Conservation (phyloP, 495 filamentous ascomycete genomes). For the Penicillium parvum region DNA sequence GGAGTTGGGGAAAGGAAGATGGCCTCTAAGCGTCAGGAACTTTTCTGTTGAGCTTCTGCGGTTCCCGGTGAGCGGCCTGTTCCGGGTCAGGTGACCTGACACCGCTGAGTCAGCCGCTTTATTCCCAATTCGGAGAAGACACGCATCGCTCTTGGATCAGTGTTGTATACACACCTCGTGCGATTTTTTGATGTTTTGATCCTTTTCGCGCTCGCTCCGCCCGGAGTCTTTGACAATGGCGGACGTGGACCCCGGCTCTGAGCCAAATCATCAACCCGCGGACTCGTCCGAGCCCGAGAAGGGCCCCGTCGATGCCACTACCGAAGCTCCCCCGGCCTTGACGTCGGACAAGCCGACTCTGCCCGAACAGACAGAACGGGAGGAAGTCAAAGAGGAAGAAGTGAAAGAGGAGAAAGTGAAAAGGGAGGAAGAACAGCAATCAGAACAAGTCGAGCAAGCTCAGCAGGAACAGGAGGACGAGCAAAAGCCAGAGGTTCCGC, state of each 20-base stretch:
- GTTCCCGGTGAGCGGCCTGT: constrained; percentile 23
- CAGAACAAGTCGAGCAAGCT: neutral
- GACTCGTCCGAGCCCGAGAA: constrained; percentile 30
- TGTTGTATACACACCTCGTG: constrained; percentile 9
- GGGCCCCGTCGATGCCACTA: constrained; percentile 28
- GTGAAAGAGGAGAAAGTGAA: constrained; percentile 12
- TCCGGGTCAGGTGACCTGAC: constrained; percentile 21
- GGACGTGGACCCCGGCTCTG: constrained; percentile 41
- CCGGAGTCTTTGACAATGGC: constrained; percentile 43
- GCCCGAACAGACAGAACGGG: constrained; percentile 27
- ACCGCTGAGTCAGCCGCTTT: constrained; percentile 13
- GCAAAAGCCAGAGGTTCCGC: constrained; percentile 22
- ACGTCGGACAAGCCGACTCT: constrained; percentile 31
- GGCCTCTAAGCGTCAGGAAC: constrained; percentile 28
- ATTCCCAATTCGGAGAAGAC: constrained; percentile 28
- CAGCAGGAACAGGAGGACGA: constrained; percentile 16
- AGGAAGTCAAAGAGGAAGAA: constrained; percentile 26
- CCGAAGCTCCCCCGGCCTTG: constrained; percentile 24
- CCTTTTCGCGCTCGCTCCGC: constrained; percentile 30
- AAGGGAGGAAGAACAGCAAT: neutral
- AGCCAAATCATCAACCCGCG: constrained; percentile 27
- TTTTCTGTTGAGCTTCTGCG: constrained; percentile 45
- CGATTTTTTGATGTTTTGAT: too few species aligned
- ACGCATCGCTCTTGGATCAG: constrained; percentile 19
- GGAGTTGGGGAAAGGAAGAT: constrained; percentile 31